phyloP scores from a whole-genome alignment of 495 filamentous ascomycete species.

The Neurospora discreta region DNA sequence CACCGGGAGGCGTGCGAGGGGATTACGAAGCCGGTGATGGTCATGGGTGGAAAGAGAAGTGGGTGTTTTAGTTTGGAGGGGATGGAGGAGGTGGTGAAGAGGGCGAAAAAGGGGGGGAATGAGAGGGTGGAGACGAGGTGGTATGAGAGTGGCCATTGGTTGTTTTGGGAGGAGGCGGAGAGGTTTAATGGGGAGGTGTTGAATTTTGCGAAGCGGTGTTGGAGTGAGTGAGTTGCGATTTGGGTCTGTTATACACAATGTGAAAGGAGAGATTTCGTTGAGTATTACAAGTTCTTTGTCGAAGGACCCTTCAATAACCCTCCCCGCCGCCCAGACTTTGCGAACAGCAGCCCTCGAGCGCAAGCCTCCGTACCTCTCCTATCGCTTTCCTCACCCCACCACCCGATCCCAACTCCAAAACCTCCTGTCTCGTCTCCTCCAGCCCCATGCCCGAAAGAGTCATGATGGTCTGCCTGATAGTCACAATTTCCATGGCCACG shows the following conservation, averaged over 20 bases:
- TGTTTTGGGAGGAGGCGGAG: conserved; percentile 36
- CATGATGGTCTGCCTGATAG: background rate
- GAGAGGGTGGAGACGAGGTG: conserved; percentile 17
- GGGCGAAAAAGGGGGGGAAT: conserved; percentile 11
- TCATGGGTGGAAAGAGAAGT: conserved; percentile 29
- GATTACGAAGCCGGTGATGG: conserved; percentile 20
- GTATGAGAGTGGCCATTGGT: conserved; percentile 35
- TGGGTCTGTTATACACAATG: background rate
- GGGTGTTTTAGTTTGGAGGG: conserved; percentile 36
- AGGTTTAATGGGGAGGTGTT: conserved; percentile 28
- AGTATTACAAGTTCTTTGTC: background rate
- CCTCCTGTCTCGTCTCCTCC: background rate
- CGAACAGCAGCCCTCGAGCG: background rate
- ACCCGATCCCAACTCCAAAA: background rate
- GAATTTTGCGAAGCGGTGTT: conserved; percentile 14
- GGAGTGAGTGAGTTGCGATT: background rate
- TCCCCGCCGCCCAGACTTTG: background rate
- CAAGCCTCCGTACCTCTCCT: background rate
- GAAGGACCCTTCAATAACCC: background rate
- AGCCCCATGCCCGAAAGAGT: background rate
- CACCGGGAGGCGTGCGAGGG: conserved; percentile 32
- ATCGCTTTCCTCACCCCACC: background rate
- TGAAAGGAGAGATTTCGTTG: background rate
- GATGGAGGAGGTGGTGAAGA: conserved; percentile 25
- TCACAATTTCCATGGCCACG: conserved; percentile 1